A percentile compares a stretch with the other conserved stretches of the same genome.
phyloP scores from a whole-genome alignment of 2,329 filamentous ascomycete genomes.

The Paecilomyces sp. region DNA sequence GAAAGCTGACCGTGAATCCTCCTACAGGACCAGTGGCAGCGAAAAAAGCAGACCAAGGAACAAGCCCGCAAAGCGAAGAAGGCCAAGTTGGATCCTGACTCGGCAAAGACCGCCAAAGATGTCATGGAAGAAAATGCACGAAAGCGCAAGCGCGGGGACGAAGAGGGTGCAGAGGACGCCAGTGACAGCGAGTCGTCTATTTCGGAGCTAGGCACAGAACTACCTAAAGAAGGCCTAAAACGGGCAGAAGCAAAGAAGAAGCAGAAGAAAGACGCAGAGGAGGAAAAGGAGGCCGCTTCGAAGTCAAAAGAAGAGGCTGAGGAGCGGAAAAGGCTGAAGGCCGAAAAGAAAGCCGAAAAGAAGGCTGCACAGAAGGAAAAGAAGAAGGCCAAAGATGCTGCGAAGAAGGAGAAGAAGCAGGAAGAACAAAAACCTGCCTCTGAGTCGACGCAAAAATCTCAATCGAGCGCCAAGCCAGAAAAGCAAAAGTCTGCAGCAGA shows the following conservation, averaged over 20 bases:
- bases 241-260: conserved; percentile 36
- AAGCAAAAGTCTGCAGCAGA: conserved; percentile 8
- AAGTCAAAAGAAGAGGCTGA: conserved; percentile 23
- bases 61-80: conserved; percentile 74
- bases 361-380: conserved; percentile 25
- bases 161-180: conserved; percentile 44
- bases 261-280: conserved; percentile 48
- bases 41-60: conserved; percentile 92
- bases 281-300: conserved; percentile 12
- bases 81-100: conserved; percentile 86
- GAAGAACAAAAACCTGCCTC: conserved; percentile 12
- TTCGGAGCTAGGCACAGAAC: conserved; percentile 33
- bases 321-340: conserved; percentile 28
- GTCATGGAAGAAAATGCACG: conserved; percentile 77
- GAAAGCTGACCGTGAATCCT: conserved; percentile 5
- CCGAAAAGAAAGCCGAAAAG: conserved; percentile 41
- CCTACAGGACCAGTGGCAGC: conserved; percentile 79
- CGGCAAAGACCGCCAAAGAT: conserved; percentile 85
- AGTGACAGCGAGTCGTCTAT: conserved; percentile 40
- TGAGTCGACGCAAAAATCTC: conserved; percentile 14
- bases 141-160: conserved; percentile 71
- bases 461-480: conserved; percentile 13
- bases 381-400: conserved; percentile 34
- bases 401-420: conserved; percentile 14
- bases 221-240: conserved; percentile 58